These are phyloP conservation scores for Russula earlei DNA, from an alignment of 768 basidiomycete genomes.

Conservation along the genomic window DNA sequence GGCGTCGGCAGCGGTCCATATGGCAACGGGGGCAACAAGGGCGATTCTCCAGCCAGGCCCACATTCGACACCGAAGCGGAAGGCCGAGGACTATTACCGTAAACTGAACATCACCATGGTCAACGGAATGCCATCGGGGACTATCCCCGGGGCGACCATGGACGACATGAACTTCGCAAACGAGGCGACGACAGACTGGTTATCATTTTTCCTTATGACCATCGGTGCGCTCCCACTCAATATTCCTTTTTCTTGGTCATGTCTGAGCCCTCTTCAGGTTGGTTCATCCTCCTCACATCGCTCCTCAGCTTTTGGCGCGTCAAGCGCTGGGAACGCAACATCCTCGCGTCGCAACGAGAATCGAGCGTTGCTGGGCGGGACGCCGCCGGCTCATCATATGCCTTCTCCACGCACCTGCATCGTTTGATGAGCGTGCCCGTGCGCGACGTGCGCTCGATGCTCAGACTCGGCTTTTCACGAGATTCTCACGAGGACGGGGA, in stretches of 20 bases:
- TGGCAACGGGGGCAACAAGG: background rate
- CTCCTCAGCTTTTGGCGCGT: conserved; percentile 84
- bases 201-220: conserved; percentile 92
- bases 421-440: conserved; percentile 20
- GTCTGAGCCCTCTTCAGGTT: conserved; percentile 34
- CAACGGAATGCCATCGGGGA: conserved; percentile 11
- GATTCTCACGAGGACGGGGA: background rate
- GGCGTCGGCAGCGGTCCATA: background rate
- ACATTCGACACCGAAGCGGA: conserved; percentile 14
- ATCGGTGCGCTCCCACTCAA: conserved; percentile 46
- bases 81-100: conserved; percentile 18
- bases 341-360: conserved; percentile 48
- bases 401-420: conserved; percentile 25
- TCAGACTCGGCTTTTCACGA: conserved; percentile 26
- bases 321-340: conserved; percentile 78
- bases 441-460: conserved; percentile 24
- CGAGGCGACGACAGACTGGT: conserved; percentile 81
- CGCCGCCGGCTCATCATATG: conserved; percentile 17
- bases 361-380: conserved; percentile 20
- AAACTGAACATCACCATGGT: conserved; percentile 22
- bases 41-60: background rate
- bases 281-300: conserved; percentile 87
- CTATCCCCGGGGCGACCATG: conserved; percentile 9
- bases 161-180: conserved; percentile 15
- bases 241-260: background rate